Evolutionary conservation across 1,284 basidiomycete species (phyloP).

Genomic region (Rhodofomes roseus): DNA sequence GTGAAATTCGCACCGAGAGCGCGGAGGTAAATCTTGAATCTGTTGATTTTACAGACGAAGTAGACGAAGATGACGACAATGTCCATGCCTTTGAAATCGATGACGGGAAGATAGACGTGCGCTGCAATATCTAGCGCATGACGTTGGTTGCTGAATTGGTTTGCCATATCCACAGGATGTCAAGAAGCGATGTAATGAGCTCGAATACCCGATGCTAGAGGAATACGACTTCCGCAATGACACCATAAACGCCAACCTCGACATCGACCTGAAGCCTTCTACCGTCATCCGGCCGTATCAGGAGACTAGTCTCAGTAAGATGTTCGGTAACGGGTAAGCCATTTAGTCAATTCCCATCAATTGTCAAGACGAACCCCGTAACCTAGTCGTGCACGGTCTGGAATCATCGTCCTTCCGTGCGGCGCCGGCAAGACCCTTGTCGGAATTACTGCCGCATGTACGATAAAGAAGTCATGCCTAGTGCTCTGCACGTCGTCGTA

Average conservation of each 20-base stretch:
- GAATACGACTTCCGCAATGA: constrained; percentile 99
- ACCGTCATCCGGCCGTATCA: constrained; percentile 97
- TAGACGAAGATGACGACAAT: constrained; percentile 94
- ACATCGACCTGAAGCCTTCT: constrained; percentile 95
- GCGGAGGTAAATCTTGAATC: neutral
- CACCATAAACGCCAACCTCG: constrained; percentile 89
- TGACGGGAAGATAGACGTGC: constrained; percentile 85
- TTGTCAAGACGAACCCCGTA: neutral
- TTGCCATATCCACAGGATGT: constrained; percentile 57
- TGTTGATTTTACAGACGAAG: constrained; percentile 63
- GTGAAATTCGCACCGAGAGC: neutral
- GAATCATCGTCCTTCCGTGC: constrained; percentile 98
- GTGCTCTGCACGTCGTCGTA: constrained; percentile 96
- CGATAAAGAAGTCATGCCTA: constrained; percentile 99
- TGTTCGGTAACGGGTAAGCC: constrained; percentile 94
- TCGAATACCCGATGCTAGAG: constrained; percentile 95
- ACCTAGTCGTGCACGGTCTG: constrained; percentile 86
- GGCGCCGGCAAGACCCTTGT: constrained; percentile 99
- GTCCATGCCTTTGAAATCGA: constrained; percentile 95
- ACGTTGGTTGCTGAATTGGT: too few species aligned
- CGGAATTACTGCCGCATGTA: constrained; percentile 98
- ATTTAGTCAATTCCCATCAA: neutral
- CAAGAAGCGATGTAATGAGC: constrained; percentile 89
- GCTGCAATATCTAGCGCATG: constrained; percentile 19
- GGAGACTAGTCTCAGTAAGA: constrained; percentile 95